phyloP scores from a whole-genome alignment of 257 asterid species.

The Thymus quinquecostatus region DNA sequence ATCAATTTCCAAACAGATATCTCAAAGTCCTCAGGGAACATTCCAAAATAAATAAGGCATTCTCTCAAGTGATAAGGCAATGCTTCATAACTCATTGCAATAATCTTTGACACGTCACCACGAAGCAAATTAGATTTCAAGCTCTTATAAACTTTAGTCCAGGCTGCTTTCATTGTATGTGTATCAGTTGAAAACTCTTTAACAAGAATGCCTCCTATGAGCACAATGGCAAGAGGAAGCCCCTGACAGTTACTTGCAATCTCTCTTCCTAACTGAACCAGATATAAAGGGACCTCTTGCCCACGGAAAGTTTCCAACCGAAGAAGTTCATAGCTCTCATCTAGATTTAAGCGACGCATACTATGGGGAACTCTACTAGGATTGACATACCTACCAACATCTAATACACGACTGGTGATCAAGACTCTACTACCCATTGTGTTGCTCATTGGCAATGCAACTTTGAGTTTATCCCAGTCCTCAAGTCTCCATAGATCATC shows the following conservation, averaged over 20 bases:
- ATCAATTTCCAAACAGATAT: slow-evolving; percentile 24
- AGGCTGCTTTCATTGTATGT: neutral
- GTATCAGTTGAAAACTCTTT: too few species aligned
- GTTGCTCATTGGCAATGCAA: slow-evolving; percentile 27
- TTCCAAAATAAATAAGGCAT: too few species aligned
- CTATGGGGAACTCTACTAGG: too few species aligned
- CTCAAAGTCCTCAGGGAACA: too few species aligned
- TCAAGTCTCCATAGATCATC: slow-evolving; percentile 37
- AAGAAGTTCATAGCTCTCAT: too few species aligned
- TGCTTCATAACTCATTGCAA: too few species aligned
- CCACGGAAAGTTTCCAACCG: slow-evolving; percentile 27
- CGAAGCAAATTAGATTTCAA: too few species aligned
- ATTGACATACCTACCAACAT: slow-evolving; percentile 39
- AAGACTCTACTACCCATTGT: neutral
- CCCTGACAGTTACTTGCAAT: slow-evolving; percentile 30
- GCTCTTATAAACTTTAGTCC: neutral
- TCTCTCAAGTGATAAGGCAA: neutral
- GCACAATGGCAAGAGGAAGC: slow-evolving; percentile 23
- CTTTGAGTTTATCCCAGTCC: slow-evolving; percentile 33
- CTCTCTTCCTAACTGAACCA: neutral
- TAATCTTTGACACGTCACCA: too few species aligned
- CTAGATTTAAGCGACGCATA: too few species aligned
- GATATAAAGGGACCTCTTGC: neutral
- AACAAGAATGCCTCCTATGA: too few species aligned
- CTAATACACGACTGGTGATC: slow-evolving; percentile 32